These are phyloP conservation scores for Alternaria sp. DNA, from an alignment of 2,329 filamentous ascomycete genomes.

Conservation along the genomic window DNA sequence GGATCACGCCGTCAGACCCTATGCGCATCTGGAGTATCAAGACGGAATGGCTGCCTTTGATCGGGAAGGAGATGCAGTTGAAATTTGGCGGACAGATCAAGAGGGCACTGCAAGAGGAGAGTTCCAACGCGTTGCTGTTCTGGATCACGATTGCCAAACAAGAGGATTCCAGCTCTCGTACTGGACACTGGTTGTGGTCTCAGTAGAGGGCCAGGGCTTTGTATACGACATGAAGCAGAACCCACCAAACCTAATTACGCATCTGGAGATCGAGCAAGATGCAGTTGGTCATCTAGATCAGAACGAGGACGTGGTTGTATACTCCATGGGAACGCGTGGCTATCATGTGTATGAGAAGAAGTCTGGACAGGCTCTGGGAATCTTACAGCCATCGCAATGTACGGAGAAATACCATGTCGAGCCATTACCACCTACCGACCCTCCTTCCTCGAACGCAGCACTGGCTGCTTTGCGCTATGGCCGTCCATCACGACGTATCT, in stretches of 20 bases:
- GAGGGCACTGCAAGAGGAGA: conserved; percentile 3
- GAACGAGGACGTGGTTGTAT: conserved; percentile 9
- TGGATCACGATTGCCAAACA: conserved; percentile 8
- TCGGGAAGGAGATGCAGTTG: conserved; percentile 3
- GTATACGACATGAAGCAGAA: conserved; percentile 11
- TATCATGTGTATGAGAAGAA: conserved; percentile 13
- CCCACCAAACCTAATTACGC: conserved; percentile 6
- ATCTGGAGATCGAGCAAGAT: conserved; percentile 5
- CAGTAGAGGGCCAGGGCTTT: conserved; percentile 9
- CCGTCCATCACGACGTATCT: not conserved
- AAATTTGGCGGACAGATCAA: conserved; percentile 8
- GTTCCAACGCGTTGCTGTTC: conserved; percentile 1
- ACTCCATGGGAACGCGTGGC: conserved; percentile 8
- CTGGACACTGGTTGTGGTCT: conserved; percentile 6
- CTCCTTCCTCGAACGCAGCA: not conserved
- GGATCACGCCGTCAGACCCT: conserved; percentile 1
- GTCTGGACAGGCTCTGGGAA: conserved; percentile 1
- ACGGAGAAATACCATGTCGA: conserved; percentile 5
- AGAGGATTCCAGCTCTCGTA: conserved; percentile 16
- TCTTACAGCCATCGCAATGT: conserved; percentile 4
- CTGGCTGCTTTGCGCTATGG: not conserved
- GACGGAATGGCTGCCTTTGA: conserved; percentile 11
- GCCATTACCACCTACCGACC: not conserved
- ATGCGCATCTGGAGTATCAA: conserved; percentile 13
- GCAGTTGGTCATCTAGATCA: conserved; percentile 12